Base-by-base conservation (phyloP, 495 filamentous ascomycete genomes). In the Chaetomium fimeti region DNA sequence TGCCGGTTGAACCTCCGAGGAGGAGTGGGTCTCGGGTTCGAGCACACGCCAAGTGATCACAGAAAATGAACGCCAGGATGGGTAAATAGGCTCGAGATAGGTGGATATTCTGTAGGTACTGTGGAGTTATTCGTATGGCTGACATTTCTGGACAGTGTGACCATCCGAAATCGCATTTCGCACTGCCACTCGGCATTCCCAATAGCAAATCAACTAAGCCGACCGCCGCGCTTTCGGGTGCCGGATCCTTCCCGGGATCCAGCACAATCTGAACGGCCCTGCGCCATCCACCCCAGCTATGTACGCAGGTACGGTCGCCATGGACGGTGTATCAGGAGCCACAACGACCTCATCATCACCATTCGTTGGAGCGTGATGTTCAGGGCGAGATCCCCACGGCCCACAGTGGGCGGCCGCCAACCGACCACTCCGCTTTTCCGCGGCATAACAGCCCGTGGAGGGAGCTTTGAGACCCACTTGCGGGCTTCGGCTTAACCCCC, bases 151-250 rank as follows among this genome's bases (percentile, higher is more conserved):
- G n/a, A n/a, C 32, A 36, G 8, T 11, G 32, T 9, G 12, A 36
- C 32, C 32, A 9, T 36, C 3, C 7, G 8, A 36, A 43, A 43
- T 43, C 40, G 36, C 27, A 28, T 38, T 11, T 13, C 18, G 32
- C 53, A 55, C 53, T 32, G 53, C 53, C 53, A n/a, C 53, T n/a
- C 53, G 53, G 53, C 53, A 55, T 24, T 38, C 53, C 53, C 18
- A 55, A 9, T n/a, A 38, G n/a, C 45, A 49, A 49, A 52, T 52
- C 27, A 9, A 55, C 20, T 16, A n/a, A 55, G 27, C 52, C 52
- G 6, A 27, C 32, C 52, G 27, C 28, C 1, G n/a, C n/a, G n/a
- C n/a, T 28, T 55, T 28, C 52, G 15, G 9, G 2, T 36, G 12
- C 6, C 6, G 52, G 15, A 55, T 36, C 18, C 28, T 20, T 20